These are phyloP conservation scores for Zoysia pacifica DNA, from an alignment of 176 grass and related monocot genomes.

Conservation along the genomic window DNA sequence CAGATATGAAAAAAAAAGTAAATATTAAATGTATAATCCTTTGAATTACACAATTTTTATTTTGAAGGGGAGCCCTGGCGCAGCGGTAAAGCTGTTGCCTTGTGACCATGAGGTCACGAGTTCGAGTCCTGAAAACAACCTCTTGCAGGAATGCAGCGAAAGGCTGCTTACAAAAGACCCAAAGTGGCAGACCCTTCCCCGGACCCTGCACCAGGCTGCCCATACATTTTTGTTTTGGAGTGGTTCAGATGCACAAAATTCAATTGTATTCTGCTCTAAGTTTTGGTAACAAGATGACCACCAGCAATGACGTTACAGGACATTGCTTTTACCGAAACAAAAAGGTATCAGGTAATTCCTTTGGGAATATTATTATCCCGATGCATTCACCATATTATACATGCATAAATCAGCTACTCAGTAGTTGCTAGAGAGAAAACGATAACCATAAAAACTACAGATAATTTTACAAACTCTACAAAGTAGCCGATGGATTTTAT, in stretches of 20 bases:
- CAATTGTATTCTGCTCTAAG: not conserved
- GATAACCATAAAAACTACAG: slow-evolving; percentile 6
- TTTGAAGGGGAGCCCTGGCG: too few species aligned
- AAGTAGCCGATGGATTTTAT: not conserved
- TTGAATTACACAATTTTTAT: not conserved
- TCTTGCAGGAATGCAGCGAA: too few species aligned
- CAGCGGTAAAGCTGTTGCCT: too few species aligned
- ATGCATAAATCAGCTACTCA: slow-evolving; percentile 10
- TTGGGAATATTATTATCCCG: slow-evolving; percentile 14
- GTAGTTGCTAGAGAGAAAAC: slow-evolving; percentile 12
- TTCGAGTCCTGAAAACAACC: too few species aligned
- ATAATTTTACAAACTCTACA: slow-evolving; percentile 9
- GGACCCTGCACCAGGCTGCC: too few species aligned
- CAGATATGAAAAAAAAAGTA: slow-evolving; percentile 2
- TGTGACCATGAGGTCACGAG: too few species aligned
- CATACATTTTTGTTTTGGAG: not conserved
- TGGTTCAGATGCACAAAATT: slow-evolving; percentile 15
- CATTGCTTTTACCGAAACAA: not conserved
- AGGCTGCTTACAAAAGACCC: too few species aligned
- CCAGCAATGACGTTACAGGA: not conserved
- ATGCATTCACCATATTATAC: not conserved
- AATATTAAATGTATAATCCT: slow-evolving; percentile 17
- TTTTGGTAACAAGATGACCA: slow-evolving; percentile 20
- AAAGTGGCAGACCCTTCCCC: too few species aligned
- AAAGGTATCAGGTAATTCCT: not conserved